Conservation (phyloP, 1,284 basidiomycete genomes). For the Leccinum pachyderme region DNA sequence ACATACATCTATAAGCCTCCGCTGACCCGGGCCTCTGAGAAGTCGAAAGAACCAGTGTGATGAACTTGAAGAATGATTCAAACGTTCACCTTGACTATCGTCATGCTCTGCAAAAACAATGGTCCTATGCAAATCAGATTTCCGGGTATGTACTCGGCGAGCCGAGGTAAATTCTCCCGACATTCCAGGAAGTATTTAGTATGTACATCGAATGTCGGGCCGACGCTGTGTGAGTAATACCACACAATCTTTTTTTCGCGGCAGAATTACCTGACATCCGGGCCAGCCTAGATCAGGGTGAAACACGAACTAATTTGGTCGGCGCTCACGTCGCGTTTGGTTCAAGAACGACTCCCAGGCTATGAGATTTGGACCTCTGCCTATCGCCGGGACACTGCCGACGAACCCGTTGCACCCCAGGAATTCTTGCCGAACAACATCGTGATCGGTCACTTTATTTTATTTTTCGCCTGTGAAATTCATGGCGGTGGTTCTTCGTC, state of each 20-base stretch:
- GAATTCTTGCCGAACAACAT: not conserved
- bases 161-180: too few relatives aligned
- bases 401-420: not conserved
- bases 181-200: too few relatives aligned
- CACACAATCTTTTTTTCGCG: not conserved
- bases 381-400: not conserved
- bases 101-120: too few relatives aligned
- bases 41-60: too few relatives aligned
- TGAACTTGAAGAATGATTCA: too few relatives aligned
- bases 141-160: too few relatives aligned
- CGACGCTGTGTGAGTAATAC: not conserved
- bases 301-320: not conserved
- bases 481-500: not conserved
- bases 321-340: not conserved
- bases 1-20: not conserved
- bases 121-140: too few relatives aligned
- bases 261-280: not conserved
- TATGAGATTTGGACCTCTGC: too few relatives aligned
- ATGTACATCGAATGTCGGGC: too few relatives aligned
- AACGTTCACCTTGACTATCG: too few relatives aligned
- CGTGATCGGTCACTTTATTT: too few relatives aligned
- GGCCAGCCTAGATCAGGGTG: not conserved
- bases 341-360: not conserved
- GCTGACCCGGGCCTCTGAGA: not conserved
- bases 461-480: not conserved